These are phyloP conservation scores for Castanea sativa DNA, from an alignment of 306 rosid species.

Conservation along the genomic window DNA sequence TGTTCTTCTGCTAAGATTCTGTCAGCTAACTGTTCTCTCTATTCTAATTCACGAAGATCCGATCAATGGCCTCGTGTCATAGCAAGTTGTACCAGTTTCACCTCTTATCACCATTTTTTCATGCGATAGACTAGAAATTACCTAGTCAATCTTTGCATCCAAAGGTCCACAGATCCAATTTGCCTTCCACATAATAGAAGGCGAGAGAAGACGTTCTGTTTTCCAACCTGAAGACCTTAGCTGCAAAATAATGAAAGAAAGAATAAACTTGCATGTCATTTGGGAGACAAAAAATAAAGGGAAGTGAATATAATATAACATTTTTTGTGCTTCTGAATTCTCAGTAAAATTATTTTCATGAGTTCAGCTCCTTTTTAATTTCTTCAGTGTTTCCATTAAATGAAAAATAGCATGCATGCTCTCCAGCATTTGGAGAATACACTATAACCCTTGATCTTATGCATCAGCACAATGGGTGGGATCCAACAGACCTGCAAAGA, in stretches of 20 bases:
- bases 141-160: conserved; percentile 62
- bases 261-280: background rate
- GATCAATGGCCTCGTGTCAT: background rate
- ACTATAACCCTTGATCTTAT: background rate
- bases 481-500: background rate
- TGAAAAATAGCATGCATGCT: background rate
- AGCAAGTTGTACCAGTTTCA: background rate
- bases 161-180: conserved; percentile 61
- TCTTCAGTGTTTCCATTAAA: background rate
- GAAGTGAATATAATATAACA: background rate
- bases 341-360: too few relatives aligned
- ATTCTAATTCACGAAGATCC: background rate
- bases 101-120: background rate
- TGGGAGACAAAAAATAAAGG: background rate
- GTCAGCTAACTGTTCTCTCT: background rate
- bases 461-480: background rate
- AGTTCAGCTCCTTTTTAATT: too few relatives aligned
- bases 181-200: conserved; percentile 76
- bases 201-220: conserved; percentile 78
- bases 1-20: background rate
- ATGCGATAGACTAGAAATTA: background rate
- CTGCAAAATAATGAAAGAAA: conserved; percentile 38
- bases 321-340: too few relatives aligned
- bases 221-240: conserved; percentile 81
- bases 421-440: background rate